Evolutionary conservation across 2,329 filamentous ascomycete genomes (phyloP), one percentile per base, ranked within the genome.

Genomic region (Colletotrichum cereale): DNA sequence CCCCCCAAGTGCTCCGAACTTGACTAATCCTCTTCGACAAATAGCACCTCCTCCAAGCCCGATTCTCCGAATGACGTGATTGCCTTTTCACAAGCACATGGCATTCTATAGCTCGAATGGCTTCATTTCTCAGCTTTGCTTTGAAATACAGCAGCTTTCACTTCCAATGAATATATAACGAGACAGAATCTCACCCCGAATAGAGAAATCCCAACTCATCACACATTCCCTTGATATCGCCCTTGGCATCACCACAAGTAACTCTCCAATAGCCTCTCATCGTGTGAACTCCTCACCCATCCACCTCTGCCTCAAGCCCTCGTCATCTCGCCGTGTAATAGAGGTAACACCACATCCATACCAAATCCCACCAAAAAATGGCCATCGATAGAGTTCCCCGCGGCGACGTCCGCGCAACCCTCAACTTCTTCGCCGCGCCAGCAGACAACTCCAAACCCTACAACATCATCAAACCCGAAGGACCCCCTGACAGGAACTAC

Each of bases 381-480:
- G 80, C 83, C 74, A 80, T 83, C 76, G 75, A 82, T 53, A 79
- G 81, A 55, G 77, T 86, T 16, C 86, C 87, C 48, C 82, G 89
- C 68, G 93, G 93, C 73, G 84, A 89, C 74, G 88, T 92, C 71
- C 85, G 84, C 57, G 87, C 91, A 12, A 81, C 80, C n/a, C 84
- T 95, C 40, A 87, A 89, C 82, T 95, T 92, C 85, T 93, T 88
- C 82, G 75, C 79, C 14, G 85, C 88, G 0, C 92, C 93, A 0
- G 74, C 84, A 4, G 89, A 93, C 79, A 86, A 88, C 75, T 82
- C 86, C 12, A 77, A 77, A 1, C 91, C 92, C 31, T 92, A 87
- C 84, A 90, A 91, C 82, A 90, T 90, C 79, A 91, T 94, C 76
- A 90, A 93, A 74, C 89, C 91, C 0, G 80, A 85, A 2, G 91